Evolutionary conservation across 768 basidiomycete species (phyloP), one percentile per base, ranked within the genome.

Genomic region (Leccinum uliginosum): DNA sequence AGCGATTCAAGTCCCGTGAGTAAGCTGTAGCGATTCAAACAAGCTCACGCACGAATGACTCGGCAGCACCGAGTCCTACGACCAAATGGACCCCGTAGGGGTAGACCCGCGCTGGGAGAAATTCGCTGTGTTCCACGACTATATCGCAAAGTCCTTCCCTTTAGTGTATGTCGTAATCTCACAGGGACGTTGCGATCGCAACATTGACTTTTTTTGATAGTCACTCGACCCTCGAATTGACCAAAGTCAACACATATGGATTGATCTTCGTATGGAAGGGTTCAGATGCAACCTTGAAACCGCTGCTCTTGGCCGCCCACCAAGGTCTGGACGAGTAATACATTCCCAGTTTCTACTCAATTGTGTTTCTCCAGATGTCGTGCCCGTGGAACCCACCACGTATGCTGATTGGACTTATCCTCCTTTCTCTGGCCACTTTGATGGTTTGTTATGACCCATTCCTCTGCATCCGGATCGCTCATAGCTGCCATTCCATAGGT

Each of bases 401-500:
- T 70, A 80, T 19, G 75, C 77, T 57, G 68, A 79, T 56, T 89
- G 87, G 87, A 76, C 67, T 5, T 62, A 84, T 55, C 83, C 84
- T 3, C 83, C 86, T 3, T 88, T 82, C 65, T 84, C 83, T 26
- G 87, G 87, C 0, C 65, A 78, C 54, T 85, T 76, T 60, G 84
- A 85, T 59, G 84, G 83, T 78, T 26, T 46, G 54, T 53, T 24
- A 17, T 47, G 19, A 15, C 10, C 1, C 15, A 48, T 23, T 12
- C 17, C 45, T 58, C 46, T 21, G n/a, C 8, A 4, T 24, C n/a
- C 27, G n/a, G 19, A 48, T 44, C 2, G 26, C 19, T 24, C 27
- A 57, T 14, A n/a, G 3, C 38, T 23, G 6, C 47, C 29, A 44
- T 51, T 51, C 19, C 26, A 24, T 44, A 68, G 76, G 75, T 7